Base-by-base conservation (phyloP, 305 asterid species). In the Andrographis paniculata region DNA sequence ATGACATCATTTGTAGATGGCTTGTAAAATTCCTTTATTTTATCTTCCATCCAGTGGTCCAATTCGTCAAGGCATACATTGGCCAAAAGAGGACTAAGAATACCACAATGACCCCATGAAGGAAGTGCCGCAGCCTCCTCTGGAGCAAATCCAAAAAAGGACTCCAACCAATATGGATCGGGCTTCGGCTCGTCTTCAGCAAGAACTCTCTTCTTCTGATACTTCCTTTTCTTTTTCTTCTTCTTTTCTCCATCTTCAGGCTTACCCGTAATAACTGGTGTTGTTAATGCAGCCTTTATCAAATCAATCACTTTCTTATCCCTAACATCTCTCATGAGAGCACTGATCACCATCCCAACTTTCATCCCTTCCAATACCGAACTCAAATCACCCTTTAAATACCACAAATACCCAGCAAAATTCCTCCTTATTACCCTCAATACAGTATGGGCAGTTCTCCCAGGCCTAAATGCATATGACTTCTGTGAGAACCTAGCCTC, bases 171-270 rank as follows among this genome's bases (percentile, higher is more conserved):
- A 69, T 79, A 89, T 0, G 95, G 95, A 59, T 89, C 95, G 16
- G 98, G 95, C 75, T 89, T 89, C 0, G 98, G 98, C 72, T 89
- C 98, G 46, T 89, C 98, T 18, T 89, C 98, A 9, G 91, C 94
- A 45, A 89, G 33, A 36, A 85, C 94, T 67, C 75, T 80, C 75
- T 89, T 89, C 78, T 89, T 89, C 68, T 82, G 86, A 70, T 85
- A 89, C 76, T 85, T 89, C 20, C 98, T 67, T 58, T 78, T 82
- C 42, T 10, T 73, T 52, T 77, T 89, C 82, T 88, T 82, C 61
- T 72, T 80, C 73, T 74, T 79, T 73, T 72, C 93, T 14, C 61
- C 94, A 23, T 72, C 85, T 11, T 75, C 87, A 48, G 49, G 52
- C 58, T 58, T 74, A 49, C 69, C 73, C 33, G 75, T 89, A 52